Base-by-base conservation (phyloP, 192 early-diverging fungal genomes). In the Backusella psychrophila region DNA sequence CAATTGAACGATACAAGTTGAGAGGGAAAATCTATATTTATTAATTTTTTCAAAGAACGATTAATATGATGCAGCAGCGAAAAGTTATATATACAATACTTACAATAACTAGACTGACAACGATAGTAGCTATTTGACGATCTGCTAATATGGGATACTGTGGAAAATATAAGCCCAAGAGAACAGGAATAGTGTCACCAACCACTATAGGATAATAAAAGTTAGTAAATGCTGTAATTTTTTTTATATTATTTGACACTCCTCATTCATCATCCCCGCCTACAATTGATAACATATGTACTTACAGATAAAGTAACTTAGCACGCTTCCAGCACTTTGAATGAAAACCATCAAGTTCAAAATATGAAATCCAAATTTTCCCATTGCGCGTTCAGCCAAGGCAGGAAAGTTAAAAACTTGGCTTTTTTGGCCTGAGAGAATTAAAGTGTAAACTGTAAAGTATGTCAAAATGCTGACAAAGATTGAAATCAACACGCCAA, bases 1-100 rank as follows among this genome's bases (percentile, higher is more conserved):
- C 91, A 9, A 92, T 84, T 0, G 88, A 91, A 72, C 87, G 81
- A 71, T 86, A 88, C 70, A 92, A 89, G 49, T 88, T 79, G 56
- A 91, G 81, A 74, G 91, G 91, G 53, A 90, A 81, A 34, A 90
- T 82, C 86, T 87, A 38, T 66, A 49, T 49, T 4, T 17, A 12
- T 56, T 31, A 1, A 31, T 33, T 33, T 77, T 21, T 49, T 31
- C 4, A 42, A 35, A 7, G 5, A 9, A 67, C 52, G 36, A 39
- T 59, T 63, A 63, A 29, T 63, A 9, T n/a, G 23, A 63, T 63
- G 12, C 56, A 29, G 26, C 23, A 29, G 17, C 15, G 31, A n/a
- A 42, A 33, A 12, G n/a, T 66, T 9, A 19, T 19, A 19, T 19
- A 7, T 71, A 46, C 56, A 59, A 11, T 36, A 42, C 71, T 79